phyloP scores from a whole-genome alignment of 2,329 filamentous ascomycete species.

The Exutisphaerella laricina region DNA sequence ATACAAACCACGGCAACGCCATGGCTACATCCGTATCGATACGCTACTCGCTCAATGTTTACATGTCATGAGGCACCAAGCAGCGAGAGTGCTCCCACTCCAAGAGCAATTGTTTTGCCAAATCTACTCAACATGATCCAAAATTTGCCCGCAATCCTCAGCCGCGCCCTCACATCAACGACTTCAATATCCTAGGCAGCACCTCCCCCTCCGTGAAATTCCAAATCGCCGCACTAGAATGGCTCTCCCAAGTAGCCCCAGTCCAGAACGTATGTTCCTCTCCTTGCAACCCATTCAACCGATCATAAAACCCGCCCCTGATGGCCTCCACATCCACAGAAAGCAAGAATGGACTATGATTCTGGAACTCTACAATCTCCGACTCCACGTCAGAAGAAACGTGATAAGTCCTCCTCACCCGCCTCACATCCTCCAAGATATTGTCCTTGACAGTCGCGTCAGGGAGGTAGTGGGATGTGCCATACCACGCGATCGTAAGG shows the following conservation, averaged over 20 bases:
- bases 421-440: neutral
- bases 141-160: too few relatives aligned
- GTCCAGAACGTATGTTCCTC: conserved; percentile 26
- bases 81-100: too few relatives aligned
- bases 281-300: conserved; percentile 27
- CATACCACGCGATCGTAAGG: conserved; percentile 2
- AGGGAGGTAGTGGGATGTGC: neutral
- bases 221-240: conserved; percentile 32
- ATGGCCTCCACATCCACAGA: conserved; percentile 24
- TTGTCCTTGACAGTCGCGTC: neutral
- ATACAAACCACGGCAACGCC: too few relatives aligned
- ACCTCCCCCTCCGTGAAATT: conserved; percentile 25
- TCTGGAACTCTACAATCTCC: conserved; percentile 20
- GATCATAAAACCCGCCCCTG: conserved; percentile 26
- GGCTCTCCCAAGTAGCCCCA: conserved; percentile 29
- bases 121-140: too few relatives aligned
- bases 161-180: too few relatives aligned
- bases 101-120: too few relatives aligned
- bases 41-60: too few relatives aligned
- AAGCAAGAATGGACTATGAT: conserved; percentile 28
- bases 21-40: too few relatives aligned
- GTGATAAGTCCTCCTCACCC: conserved; percentile 3
- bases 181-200: conserved; percentile 12
- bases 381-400: conserved; percentile 7
- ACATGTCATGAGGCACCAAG: too few relatives aligned